These are phyloP conservation scores for Trichoderma gamsii DNA, from an alignment of 495 filamentous ascomycete species.

Conservation along the genomic window DNA sequence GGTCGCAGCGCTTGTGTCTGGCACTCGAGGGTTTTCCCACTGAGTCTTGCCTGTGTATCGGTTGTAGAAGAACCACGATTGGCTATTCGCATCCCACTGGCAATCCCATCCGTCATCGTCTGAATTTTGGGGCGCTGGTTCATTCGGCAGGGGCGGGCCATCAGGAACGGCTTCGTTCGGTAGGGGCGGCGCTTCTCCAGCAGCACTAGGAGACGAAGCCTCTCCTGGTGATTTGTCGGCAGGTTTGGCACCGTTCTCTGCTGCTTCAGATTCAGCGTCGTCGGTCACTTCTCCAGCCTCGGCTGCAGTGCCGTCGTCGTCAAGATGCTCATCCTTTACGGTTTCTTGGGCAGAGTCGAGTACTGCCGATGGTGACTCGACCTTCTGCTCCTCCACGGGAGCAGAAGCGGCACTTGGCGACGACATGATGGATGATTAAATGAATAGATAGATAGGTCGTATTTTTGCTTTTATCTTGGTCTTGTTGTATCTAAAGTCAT, in stretches of 20 bases:
- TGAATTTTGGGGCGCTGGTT: slow-evolving; percentile 31
- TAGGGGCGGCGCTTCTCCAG: slow-evolving; percentile 9
- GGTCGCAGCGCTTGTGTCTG: slow-evolving; percentile 33
- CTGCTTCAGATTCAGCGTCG: neutral
- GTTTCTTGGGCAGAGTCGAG: neutral
- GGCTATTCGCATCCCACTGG: slow-evolving; percentile 67
- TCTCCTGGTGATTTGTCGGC: neutral
- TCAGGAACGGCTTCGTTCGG: slow-evolving; percentile 15
- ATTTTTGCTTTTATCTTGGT: neutral
- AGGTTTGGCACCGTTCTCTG: neutral
- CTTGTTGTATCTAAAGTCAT: slow-evolving; percentile 9
- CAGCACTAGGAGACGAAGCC: neutral
- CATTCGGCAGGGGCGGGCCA: slow-evolving; percentile 33
- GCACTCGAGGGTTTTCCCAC: slow-evolving; percentile 85
- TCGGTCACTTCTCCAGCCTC: neutral
- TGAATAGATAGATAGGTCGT: neutral
- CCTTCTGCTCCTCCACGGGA: neutral
- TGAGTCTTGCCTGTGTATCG: slow-evolving; percentile 68
- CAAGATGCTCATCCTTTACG: neutral
- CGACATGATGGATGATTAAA: slow-evolving; percentile 5
- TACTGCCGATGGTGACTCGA: slow-evolving; percentile 7
- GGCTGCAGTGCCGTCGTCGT: neutral
- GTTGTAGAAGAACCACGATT: slow-evolving; percentile 87
- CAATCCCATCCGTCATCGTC: slow-evolving; percentile 82
- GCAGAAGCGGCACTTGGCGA: neutral